These are phyloP conservation scores for Dendryphion nanum DNA, from an alignment of 2,329 filamentous ascomycete species.

Conservation along the genomic window DNA sequence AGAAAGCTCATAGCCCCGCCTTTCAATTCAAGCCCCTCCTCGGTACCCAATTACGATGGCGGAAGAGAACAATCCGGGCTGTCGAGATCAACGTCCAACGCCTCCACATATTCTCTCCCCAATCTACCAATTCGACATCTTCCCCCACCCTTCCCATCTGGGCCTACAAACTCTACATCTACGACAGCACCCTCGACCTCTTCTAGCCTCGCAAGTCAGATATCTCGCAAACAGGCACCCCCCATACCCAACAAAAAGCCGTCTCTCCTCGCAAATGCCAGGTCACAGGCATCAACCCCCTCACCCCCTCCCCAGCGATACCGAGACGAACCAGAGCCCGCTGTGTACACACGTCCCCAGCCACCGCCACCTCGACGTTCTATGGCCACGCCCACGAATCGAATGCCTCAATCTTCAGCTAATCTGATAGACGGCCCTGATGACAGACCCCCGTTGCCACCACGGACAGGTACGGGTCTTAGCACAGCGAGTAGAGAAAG, in stretches of 20 bases:
- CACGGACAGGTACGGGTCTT: slow-evolving; percentile 28
- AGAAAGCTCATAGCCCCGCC: slow-evolving; percentile 33
- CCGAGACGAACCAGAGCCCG: slow-evolving; percentile 17
- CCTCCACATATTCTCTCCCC: slow-evolving; percentile 33
- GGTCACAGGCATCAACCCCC: slow-evolving; percentile 6
- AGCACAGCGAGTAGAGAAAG: slow-evolving; percentile 13
- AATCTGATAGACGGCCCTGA: slow-evolving; percentile 20
- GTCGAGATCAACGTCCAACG: slow-evolving; percentile 18
- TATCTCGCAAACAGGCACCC: slow-evolving; percentile 33
- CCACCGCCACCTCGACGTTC: slow-evolving; percentile 22
- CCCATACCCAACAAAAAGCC: slow-evolving; percentile 36
- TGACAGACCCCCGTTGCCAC: slow-evolving; percentile 30
- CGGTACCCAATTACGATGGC: slow-evolving; percentile 20
- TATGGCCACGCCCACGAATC: slow-evolving; percentile 20
- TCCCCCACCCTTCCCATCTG: slow-evolving; percentile 7
- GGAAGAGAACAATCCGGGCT: slow-evolving; percentile 14
- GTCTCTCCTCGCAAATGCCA: slow-evolving; percentile 19
- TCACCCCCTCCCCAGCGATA: slow-evolving; percentile 17
- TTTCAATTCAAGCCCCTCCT: slow-evolving; percentile 12
- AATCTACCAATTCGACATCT: slow-evolving; percentile 12
- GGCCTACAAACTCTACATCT: neutral
- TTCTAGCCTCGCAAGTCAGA: no score
- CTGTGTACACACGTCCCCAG: slow-evolving; percentile 9
- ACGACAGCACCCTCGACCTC: slow-evolving; percentile 5
- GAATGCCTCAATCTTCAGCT: slow-evolving; percentile 14